Percentiles rank a stretch among this genome's conserved stretches.
Evolutionary conservation across 2,329 filamentous ascomycete species (phyloP).

Genomic region (Penicillium aurantiogriseum): DNA sequence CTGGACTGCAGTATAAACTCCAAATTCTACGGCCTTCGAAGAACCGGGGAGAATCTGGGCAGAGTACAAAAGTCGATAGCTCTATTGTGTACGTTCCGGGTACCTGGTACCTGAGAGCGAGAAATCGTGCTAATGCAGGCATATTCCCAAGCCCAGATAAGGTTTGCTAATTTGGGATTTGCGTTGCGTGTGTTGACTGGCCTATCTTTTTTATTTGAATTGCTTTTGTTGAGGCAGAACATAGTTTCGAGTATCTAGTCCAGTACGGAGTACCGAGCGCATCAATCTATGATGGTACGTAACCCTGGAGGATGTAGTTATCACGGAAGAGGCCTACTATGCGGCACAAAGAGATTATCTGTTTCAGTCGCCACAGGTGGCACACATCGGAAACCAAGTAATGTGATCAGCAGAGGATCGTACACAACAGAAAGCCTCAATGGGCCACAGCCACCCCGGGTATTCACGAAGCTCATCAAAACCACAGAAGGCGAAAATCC

Average conservation of each 20-base stretch:
- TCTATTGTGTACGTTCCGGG: constrained; percentile 1
- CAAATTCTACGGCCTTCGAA: not conserved
- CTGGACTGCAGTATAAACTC: not conserved
- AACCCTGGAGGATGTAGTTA: not conserved
- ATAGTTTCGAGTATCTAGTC: not conserved
- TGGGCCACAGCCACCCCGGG: not conserved
- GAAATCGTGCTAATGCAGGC: constrained; percentile 16
- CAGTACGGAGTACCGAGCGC: not conserved
- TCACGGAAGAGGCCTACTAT: not conserved
- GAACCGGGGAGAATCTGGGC: constrained; percentile 14
- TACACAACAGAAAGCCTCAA: not conserved
- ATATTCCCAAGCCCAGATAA: constrained; percentile 7
- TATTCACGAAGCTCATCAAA: not conserved
- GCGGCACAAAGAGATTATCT: not conserved
- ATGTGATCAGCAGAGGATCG: not conserved
- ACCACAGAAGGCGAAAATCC: not conserved
- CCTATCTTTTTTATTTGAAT: not conserved
- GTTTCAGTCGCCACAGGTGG: constrained; percentile 1
- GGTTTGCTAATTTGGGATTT: constrained; percentile 8
- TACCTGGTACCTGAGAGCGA: constrained; percentile 6
- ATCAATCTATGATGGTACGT: not conserved
- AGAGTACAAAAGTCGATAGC: constrained; percentile 16
- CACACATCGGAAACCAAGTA: not conserved
- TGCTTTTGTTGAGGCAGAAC: not conserved
- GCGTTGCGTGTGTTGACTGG: not conserved